Conservation (phyloP, 192 early-diverging fungal genomes). For the Rhizophagus prolifer region DNA sequence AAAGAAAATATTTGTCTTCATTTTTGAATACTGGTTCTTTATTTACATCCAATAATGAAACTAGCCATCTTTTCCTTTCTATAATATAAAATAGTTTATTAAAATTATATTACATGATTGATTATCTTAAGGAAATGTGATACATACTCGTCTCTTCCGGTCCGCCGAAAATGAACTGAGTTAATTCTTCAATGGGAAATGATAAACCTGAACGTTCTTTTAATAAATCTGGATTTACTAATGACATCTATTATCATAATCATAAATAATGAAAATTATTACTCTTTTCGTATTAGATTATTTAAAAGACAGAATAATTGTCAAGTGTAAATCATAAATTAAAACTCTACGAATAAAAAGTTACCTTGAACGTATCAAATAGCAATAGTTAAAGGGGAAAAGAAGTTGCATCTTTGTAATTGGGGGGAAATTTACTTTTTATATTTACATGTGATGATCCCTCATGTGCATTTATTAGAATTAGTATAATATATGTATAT, state of each 20-base stretch:
- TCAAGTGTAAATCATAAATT: too few relatives aligned
- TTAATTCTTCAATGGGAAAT: conserved; percentile 69
- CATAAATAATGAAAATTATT: too few relatives aligned
- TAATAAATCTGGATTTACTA: background rate
- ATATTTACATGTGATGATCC: too few relatives aligned
- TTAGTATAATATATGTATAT: too few relatives aligned
- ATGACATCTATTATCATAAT: background rate
- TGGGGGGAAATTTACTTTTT: too few relatives aligned
- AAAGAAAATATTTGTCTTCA: conserved; percentile 41
- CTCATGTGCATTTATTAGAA: too few relatives aligned
- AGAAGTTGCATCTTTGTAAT: too few relatives aligned
- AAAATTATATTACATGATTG: background rate
- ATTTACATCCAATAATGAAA: conserved; percentile 29
- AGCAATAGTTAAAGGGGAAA: too few relatives aligned
- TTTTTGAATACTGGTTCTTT: conserved; percentile 42
- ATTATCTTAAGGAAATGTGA: background rate
- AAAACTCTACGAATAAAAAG: too few relatives aligned
- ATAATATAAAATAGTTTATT: background rate
- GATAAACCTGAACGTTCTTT: conserved; percentile 64
- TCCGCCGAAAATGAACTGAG: conserved; percentile 74
- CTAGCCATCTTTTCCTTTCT: conserved; percentile 28
- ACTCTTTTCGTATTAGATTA: too few relatives aligned
- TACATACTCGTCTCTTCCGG: conserved; percentile 30
- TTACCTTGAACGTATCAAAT: too few relatives aligned
- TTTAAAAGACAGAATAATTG: too few relatives aligned